A percentile compares a stretch with the other conserved stretches of the same genome.
Evolutionary conservation across 176 grass and related monocot genomes (phyloP).

Genomic region (Phoenix dactylifera): DNA sequence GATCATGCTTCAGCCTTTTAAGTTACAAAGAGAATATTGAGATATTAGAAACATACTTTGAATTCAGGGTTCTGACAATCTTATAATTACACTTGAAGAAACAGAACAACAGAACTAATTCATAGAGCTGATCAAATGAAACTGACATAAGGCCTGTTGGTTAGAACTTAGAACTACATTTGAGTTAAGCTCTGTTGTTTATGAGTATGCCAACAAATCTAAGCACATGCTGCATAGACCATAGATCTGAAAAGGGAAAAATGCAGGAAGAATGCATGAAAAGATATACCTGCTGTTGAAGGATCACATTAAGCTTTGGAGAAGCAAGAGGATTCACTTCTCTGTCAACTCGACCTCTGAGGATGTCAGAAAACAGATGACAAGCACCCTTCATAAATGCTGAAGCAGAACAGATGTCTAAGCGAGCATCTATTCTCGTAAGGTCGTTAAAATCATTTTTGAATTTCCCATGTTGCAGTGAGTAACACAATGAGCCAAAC

Average conservation of each 20-base stretch:
- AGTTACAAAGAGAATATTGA: too few species aligned
- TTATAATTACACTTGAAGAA: too few species aligned
- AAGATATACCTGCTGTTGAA: conserved; percentile 30
- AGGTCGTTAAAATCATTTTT: conserved; percentile 32
- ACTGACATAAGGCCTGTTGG: too few species aligned
- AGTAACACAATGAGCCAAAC: conserved; percentile 27
- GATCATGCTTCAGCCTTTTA: too few species aligned
- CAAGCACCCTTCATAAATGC: conserved; percentile 17
- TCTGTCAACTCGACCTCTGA: conserved; percentile 7
- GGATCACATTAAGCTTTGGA: conserved; percentile 24
- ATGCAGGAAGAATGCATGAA: background rate
- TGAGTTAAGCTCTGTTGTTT: too few species aligned
- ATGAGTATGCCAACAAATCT: too few species aligned
- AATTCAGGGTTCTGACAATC: too few species aligned
- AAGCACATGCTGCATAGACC: too few species aligned
- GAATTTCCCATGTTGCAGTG: conserved; percentile 24
- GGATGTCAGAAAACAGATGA: conserved; percentile 2
- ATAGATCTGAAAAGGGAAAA: background rate
- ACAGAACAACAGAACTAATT: too few species aligned
- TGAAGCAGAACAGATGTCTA: conserved; percentile 29
- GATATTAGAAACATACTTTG: too few species aligned
- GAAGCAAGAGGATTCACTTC: conserved; percentile 25
- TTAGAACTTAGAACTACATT: too few species aligned
- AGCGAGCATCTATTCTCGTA: conserved; percentile 25
- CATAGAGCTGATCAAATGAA: too few species aligned